Evolutionary conservation across 164 flowering plant genomes (phyloP).

Genomic region (Piper longum): DNA sequence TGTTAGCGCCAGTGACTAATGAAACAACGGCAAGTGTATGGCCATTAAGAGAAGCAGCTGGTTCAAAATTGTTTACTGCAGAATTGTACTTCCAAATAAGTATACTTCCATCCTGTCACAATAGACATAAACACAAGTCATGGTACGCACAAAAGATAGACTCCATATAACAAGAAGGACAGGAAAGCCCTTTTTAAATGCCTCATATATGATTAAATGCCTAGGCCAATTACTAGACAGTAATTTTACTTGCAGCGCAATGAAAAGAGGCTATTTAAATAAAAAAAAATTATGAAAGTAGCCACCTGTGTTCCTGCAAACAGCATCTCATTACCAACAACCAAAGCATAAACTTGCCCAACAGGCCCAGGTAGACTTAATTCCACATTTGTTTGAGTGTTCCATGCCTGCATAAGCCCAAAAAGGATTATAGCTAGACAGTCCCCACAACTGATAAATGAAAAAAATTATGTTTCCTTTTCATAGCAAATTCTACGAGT

Average conservation of each 20-base stretch:
- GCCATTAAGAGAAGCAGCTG: slow-evolving; percentile 65
- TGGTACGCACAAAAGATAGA: neutral
- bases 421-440: neutral
- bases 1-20: slow-evolving; percentile 73
- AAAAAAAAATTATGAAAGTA: neutral
- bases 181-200: too few relatives aligned
- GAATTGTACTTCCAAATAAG: slow-evolving; percentile 77
- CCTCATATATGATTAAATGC: too few relatives aligned
- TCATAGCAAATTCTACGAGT: neutral
- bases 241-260: too few relatives aligned
- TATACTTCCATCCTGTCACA: slow-evolving; percentile 73
- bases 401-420: slow-evolving; percentile 60
- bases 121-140: neutral
- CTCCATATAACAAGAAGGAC: neutral
- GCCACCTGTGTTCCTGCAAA: slow-evolving; percentile 86
- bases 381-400: slow-evolving; percentile 44
- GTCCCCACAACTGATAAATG: neutral
- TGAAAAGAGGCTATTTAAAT: too few relatives aligned
- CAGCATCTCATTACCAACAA: slow-evolving; percentile 69
- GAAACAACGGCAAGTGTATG: slow-evolving; percentile 66
- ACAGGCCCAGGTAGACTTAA: slow-evolving; percentile 66
- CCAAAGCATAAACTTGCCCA: slow-evolving; percentile 85
- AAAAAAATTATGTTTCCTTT: too few relatives aligned
- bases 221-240: too few relatives aligned
- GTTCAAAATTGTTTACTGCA: slow-evolving; percentile 56